These are phyloP conservation scores for Penicillium sp. DNA, from an alignment of 2,329 filamentous ascomycete genomes.

Conservation along the genomic window DNA sequence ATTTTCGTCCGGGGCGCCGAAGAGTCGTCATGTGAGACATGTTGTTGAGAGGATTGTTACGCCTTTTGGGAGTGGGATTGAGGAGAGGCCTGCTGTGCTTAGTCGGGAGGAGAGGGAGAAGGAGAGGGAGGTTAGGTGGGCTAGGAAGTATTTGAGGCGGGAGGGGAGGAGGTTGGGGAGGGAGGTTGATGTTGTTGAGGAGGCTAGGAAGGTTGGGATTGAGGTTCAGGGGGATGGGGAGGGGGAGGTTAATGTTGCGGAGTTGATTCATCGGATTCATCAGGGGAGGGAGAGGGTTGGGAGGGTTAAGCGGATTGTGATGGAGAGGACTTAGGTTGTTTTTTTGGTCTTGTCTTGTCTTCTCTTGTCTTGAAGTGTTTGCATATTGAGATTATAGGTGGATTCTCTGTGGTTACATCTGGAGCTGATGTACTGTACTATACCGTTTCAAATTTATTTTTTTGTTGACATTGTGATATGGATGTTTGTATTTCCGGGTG, in stretches of 20 bases:
- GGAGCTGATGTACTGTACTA: slow-evolving; percentile 26
- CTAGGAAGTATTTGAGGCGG: slow-evolving; percentile 32
- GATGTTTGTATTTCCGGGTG: slow-evolving; percentile 2
- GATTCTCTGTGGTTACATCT: slow-evolving; percentile 16
- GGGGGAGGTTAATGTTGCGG: slow-evolving; percentile 17
- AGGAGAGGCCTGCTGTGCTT: slow-evolving; percentile 37
- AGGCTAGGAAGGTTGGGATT: slow-evolving; percentile 27
- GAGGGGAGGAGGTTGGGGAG: slow-evolving; percentile 26
- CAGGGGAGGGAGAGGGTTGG: slow-evolving; percentile 21
- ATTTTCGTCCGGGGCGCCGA: slow-evolving; percentile 41
- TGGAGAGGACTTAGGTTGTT: slow-evolving; percentile 19
- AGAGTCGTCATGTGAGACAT: slow-evolving; percentile 39
- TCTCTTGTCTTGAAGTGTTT: too few species aligned
- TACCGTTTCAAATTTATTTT: slow-evolving; percentile 19
- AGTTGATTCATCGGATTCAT: slow-evolving; percentile 29
- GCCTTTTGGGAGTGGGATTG: slow-evolving; percentile 38
- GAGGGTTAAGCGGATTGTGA: slow-evolving; percentile 27
- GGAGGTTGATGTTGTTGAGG: slow-evolving; percentile 16
- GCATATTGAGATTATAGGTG: slow-evolving; percentile 1
- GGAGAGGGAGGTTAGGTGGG: slow-evolving; percentile 30
- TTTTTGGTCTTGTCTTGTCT: not conserved
- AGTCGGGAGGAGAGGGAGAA: slow-evolving; percentile 36
- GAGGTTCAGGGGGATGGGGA: slow-evolving; percentile 2
- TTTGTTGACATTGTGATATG: slow-evolving; percentile 2
- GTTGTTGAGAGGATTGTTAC: slow-evolving; percentile 44